Conservation (phyloP, 2,329 filamentous ascomycete species). For the Cladosporium sp. region DNA sequence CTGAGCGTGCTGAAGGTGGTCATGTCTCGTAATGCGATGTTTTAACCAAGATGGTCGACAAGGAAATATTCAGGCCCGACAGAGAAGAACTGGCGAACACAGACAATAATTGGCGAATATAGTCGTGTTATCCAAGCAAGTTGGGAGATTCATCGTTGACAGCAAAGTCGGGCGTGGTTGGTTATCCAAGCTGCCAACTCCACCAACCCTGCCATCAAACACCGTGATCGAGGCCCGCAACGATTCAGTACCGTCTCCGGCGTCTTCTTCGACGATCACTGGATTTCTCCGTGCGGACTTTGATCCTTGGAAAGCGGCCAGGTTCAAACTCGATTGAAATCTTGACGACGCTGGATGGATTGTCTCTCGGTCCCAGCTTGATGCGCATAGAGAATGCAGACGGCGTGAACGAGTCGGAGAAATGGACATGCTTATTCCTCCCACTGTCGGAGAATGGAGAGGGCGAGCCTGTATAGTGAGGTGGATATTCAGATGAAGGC, state of each 20-base stretch:
- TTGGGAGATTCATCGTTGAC: too few species aligned
- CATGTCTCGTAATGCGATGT: too few species aligned
- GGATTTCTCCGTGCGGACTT: constrained; percentile 25
- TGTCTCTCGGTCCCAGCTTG: constrained; percentile 23
- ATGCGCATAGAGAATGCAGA: constrained; percentile 23
- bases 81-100: too few species aligned
- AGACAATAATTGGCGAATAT: too few species aligned
- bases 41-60: too few species aligned
- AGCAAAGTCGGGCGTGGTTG: too few species aligned
- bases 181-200: too few species aligned
- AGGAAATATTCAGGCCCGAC: too few species aligned
- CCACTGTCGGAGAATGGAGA: background rate
- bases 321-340: constrained; percentile 27
- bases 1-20: too few species aligned
- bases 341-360: constrained; percentile 26
- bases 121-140: too few species aligned
- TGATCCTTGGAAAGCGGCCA: constrained; percentile 26
- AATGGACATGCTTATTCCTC: constrained; percentile 19
- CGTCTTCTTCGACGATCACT: constrained; percentile 17
- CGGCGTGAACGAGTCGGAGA: constrained; percentile 24
- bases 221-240: too few species aligned
- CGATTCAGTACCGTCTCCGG: background rate
- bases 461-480: background rate
- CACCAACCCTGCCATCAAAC: too few species aligned
- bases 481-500: constrained; percentile 10